phyloP scores from a whole-genome alignment of 2,329 filamentous ascomycete genomes.

The Stachybotrys chartarum region DNA sequence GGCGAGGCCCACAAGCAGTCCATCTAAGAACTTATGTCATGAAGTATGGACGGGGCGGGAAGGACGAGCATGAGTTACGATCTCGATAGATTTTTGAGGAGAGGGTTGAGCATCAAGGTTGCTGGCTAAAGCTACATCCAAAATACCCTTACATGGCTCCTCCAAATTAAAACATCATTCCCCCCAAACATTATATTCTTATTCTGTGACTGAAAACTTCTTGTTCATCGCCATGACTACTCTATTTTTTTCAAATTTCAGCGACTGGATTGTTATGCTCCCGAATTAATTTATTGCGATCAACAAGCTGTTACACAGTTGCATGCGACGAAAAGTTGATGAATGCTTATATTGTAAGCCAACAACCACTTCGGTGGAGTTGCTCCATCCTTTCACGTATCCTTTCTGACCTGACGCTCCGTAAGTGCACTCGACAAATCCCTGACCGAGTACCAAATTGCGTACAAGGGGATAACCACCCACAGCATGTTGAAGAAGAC shows the following conservation, averaged over 20 bases:
- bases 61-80: background rate
- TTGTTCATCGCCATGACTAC: background rate
- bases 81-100: background rate
- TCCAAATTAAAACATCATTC: background rate
- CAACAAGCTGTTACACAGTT: too few species aligned
- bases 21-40: constrained; percentile 18
- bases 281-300: too few species aligned
- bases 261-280: too few species aligned
- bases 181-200: background rate
- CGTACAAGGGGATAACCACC: constrained; percentile 57
- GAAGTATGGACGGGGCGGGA: background rate
- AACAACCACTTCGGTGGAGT: too few species aligned
- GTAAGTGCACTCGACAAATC: constrained; percentile 50
- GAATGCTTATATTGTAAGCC: too few species aligned
- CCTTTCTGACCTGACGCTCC: constrained; percentile 21
- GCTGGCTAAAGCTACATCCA: background rate
- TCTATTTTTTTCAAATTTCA: too few species aligned
- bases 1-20: constrained; percentile 32
- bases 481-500: constrained; percentile 64
- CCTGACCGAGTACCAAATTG: constrained; percentile 44
- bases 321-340: too few species aligned
- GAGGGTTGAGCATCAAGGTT: background rate
- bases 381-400: constrained; percentile 7
- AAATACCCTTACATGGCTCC: constrained; percentile 8
- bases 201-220: background rate